Percentiles rank a stretch among this genome's conserved stretches.
phyloP scores from a whole-genome alignment of 2,329 filamentous ascomycete species.

The Helminthosporium solani region DNA sequence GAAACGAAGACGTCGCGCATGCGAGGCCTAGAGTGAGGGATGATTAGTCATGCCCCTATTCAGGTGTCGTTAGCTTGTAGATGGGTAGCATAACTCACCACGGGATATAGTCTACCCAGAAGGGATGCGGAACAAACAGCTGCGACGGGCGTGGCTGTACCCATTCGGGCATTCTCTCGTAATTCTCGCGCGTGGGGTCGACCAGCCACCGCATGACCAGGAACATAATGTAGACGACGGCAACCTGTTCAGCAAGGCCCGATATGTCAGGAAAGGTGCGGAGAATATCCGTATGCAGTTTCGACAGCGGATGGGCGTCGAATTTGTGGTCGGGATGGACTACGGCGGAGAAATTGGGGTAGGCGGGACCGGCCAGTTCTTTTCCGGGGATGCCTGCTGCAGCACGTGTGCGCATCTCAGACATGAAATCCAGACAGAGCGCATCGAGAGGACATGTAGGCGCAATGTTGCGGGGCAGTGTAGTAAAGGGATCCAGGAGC shows the following conservation, averaged over 20 bases:
- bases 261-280: slow-evolving; percentile 78
- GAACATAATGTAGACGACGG: slow-evolving; percentile 83
- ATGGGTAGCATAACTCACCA: slow-evolving; percentile 51
- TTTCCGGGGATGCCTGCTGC: slow-evolving; percentile 64
- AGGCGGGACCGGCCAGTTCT: slow-evolving; percentile 71
- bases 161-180: slow-evolving; percentile 74
- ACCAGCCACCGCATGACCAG: slow-evolving; percentile 81
- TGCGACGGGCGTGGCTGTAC: slow-evolving; percentile 67
- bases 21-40: slow-evolving; percentile 50
- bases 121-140: slow-evolving; percentile 66
- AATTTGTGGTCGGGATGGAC: slow-evolving; percentile 67
- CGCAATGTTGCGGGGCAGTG: slow-evolving; percentile 55
- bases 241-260: slow-evolving; percentile 77
- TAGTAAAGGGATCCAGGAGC: slow-evolving; percentile 33
- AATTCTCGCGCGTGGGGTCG: slow-evolving; percentile 75
- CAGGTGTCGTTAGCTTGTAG: not conserved
- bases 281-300: slow-evolving; percentile 82
- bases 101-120: slow-evolving; percentile 80
- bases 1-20: slow-evolving; percentile 69
- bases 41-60: slow-evolving; percentile 16
- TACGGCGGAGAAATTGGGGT: slow-evolving; percentile 77
- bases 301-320: slow-evolving; percentile 74
- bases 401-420: slow-evolving; percentile 65
- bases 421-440: slow-evolving; percentile 77
- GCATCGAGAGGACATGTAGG: slow-evolving; percentile 76